A percentile compares a stretch with the other conserved stretches of the same genome.
These are phyloP conservation scores for Sindora glabra DNA, from an alignment of 306 rosid genomes.

Conservation along the genomic window DNA sequence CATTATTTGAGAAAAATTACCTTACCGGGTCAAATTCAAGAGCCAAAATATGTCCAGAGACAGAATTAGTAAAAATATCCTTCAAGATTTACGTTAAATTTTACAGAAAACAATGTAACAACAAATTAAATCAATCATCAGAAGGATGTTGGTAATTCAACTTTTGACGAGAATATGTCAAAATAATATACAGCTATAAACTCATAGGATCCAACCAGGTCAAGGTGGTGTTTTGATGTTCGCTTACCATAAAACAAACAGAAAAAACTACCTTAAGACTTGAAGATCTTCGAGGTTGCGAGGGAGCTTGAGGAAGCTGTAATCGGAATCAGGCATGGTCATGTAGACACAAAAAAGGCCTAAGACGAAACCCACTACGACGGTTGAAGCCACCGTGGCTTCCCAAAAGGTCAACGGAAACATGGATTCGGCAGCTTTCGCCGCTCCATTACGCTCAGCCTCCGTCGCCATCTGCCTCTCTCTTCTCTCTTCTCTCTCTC, in stretches of 20 bases:
- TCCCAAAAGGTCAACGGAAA: conserved; percentile 65
- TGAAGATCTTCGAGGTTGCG: conserved; percentile 79
- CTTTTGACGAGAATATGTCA: neutral
- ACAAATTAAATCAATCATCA: conserved; percentile 1
- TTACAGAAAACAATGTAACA: neutral
- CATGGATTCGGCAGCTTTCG: conserved; percentile 14
- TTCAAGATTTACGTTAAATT: neutral
- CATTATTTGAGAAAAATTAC: neutral
- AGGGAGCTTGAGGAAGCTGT: conserved; percentile 95
- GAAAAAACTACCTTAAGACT: conserved; percentile 49
- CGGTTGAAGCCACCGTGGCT: conserved; percentile 52
- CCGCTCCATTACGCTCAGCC: conserved; percentile 12
- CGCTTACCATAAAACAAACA: neutral
- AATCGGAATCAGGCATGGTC: conserved; percentile 90
- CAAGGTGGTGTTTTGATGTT: neutral
- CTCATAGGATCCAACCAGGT: neutral
- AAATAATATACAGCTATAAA: neutral
- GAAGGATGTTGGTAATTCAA: neutral
- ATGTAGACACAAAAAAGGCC: conserved; percentile 66
- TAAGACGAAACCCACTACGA: conserved; percentile 40
- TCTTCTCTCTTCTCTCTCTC: neutral
- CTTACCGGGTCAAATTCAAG: neutral
- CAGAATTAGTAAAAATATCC: neutral
- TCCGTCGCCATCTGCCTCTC: conserved; percentile 25
- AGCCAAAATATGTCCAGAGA: neutral